A percentile compares a stretch with the other conserved stretches of the same genome.
Evolutionary conservation across 129 eudicot genomes (phyloP).

Genomic region (Arctium lappa): DNA sequence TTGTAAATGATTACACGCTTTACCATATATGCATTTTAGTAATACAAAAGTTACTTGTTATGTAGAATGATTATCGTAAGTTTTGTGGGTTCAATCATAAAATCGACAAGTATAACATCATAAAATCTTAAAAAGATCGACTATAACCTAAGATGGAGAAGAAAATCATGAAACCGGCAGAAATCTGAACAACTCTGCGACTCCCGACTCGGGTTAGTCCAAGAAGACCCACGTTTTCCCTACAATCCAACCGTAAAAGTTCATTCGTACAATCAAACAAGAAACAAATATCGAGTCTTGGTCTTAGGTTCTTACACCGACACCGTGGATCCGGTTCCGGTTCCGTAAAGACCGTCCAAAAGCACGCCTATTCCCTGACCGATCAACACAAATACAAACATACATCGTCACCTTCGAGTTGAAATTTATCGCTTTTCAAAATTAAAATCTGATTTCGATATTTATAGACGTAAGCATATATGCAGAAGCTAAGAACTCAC

Average conservation of each 20-base stretch:
- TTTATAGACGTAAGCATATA: background rate
- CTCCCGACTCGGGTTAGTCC: constrained; percentile 94
- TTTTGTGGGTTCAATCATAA: background rate
- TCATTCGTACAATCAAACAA: background rate
- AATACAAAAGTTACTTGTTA: background rate
- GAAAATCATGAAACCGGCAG: constrained; percentile 94
- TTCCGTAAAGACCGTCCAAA: constrained; percentile 94
- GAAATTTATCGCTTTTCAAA: background rate
- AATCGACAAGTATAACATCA: background rate
- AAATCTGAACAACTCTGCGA: constrained; percentile 85
- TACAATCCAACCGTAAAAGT: constrained; percentile 20
- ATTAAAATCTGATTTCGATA: no score
- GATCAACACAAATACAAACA: constrained; percentile 4
- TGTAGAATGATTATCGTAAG: background rate
- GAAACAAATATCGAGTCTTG: background rate
- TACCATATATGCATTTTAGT: background rate
- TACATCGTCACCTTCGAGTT: background rate
- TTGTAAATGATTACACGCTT: no score
- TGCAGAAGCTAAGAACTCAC: constrained; percentile 32
- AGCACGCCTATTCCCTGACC: constrained; percentile 90
- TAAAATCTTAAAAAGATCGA: constrained; percentile 18
- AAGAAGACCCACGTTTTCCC: constrained; percentile 92
- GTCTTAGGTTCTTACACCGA: constrained; percentile 68
- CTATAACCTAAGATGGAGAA: constrained; percentile 71
- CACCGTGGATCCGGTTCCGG: constrained; percentile 86